Evolutionary conservation across 2,329 filamentous ascomycete species (phyloP), one percentile per base, ranked within the genome.

Genomic region (Cercospora zeae-maydis): DNA sequence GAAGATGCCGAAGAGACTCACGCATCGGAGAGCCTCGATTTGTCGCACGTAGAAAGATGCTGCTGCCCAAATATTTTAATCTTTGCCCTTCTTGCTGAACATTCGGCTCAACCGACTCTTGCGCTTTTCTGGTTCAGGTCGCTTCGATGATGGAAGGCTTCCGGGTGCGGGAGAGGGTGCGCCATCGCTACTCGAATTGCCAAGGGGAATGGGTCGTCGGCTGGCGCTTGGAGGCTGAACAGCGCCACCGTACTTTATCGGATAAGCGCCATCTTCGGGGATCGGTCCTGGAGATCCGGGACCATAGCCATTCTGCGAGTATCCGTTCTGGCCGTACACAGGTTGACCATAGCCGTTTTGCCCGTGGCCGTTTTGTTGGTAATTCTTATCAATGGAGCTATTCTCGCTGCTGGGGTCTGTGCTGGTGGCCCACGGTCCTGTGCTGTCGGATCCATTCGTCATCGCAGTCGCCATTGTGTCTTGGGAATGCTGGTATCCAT

Each of bases 371-470:
- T 91, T 84, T 82, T 96, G 47, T 21, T 51, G 55, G 24, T 61
- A 63, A 30, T 63, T 63, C 45, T 63, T 88, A 74, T 96, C 91
- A 69, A 96, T 86, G 1, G 92, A 96, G 78, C 91, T 96, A 78
- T 96, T 96, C 74, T 96, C 90, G 73, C 92, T 96, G 78, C 90
- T 95, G 79, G 91, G 93, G 74, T 96, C 92, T 63, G 92, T 96
- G 67, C 88, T 88, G 76, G 95, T 93, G 61, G 87, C 88, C 73
- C 85, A 88, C 11, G 87, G 87, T 62, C 96, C 92, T 58, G 81
- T 81, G 59, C 80, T 86, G 66, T 88, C 86, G 69, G 86, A 89
- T 55, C 87, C 90, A 72, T 87, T 90, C 21, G 87, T 88, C 10
- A 87, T 86, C 63, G 88, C 89, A 11, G 90, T 92, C 37, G 89